These are phyloP conservation scores for Entophlyctis luteolus DNA, from an alignment of 192 early-diverging fungal genomes.

Conservation along the genomic window DNA sequence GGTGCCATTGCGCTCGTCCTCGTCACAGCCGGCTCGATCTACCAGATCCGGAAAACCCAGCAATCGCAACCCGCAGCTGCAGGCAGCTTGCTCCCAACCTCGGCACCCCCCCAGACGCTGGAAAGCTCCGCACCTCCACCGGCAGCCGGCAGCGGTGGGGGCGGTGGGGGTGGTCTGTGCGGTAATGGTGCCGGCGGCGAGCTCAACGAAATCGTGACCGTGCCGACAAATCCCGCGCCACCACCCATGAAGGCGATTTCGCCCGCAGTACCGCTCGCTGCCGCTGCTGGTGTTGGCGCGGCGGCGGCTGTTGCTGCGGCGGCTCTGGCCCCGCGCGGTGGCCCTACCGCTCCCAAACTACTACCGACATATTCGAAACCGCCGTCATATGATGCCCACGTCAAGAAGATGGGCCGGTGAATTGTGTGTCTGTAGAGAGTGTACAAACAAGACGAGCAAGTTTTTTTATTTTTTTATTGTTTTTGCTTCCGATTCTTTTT, in stretches of 20 bases:
- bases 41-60: slow-evolving; percentile 9
- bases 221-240: no score
- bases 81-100: slow-evolving; percentile 11
- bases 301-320: neutral
- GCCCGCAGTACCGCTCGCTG: neutral
- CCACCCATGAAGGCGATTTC: neutral
- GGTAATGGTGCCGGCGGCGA: no score
- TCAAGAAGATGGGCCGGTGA: slow-evolving; percentile 16
- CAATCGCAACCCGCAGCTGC: neutral
- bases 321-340: neutral
- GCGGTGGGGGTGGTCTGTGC: no score
- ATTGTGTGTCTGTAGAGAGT: neutral
- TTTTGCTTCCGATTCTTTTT: no score
- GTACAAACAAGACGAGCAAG: neutral
- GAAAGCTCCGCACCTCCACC: no score
- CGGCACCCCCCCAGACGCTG: neutral
- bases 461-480: no score
- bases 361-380: slow-evolving; percentile 21
- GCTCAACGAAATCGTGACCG: no score
- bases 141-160: no score
- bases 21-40: slow-evolving; percentile 14
- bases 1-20: slow-evolving; percentile 16
- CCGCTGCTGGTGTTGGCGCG: neutral
- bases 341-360: no score
- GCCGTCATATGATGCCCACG: slow-evolving; percentile 26